Evolutionary conservation across 106 monocot genomes (phyloP), one percentile per base, ranked within the genome.

Genomic region (Agapanthus africanus): DNA sequence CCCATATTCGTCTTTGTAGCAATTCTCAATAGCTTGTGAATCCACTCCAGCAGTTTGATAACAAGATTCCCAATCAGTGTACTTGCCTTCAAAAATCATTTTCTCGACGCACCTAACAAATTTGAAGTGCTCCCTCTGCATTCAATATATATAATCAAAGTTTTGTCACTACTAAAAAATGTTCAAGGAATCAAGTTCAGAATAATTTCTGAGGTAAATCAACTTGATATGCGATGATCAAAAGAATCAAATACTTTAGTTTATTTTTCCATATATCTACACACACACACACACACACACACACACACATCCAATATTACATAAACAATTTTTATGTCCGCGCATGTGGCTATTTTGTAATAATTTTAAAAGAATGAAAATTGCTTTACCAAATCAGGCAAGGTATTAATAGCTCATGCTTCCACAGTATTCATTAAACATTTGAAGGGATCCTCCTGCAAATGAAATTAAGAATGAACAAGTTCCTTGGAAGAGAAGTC

Each of bases 381-480:
- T 15, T 15, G 16, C 1, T 1, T 15, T 85, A 99, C 99, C 93
- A 79, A 70, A 81, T 90, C 78, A 68, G 99, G 89, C 93, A 83
- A 99, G 1, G 71, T 56, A 70, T 31, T 69, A 33, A 99, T 99
- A 10, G 85, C 99, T 69, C 99, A 99, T 44, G 93, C 99, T 77
- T 99, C 99, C 19, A 99, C 79, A 2, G 85, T 83, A 73, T 93
- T 99, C 7, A 93, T 66, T 28, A 85, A 70, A 69, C 99, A 99
- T 67, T 99, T 93, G 27, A 79, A 74, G 19, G 72, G 36, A 15
- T 93, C 99, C 78, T 99, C 93, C 99, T 99, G 88, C 82, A 77
- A 78, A 56, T 72, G 23, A 67, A 63, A 40, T 13, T 72, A 76
- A n/a, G n/a, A n/a, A n/a, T n/a, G n/a, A n/a, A n/a, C n/a, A n/a